Percentiles rank a stretch among this genome's conserved stretches.
Evolutionary conservation across 2,329 filamentous ascomycete species (phyloP).

Genomic region (Massarina eburnea): DNA sequence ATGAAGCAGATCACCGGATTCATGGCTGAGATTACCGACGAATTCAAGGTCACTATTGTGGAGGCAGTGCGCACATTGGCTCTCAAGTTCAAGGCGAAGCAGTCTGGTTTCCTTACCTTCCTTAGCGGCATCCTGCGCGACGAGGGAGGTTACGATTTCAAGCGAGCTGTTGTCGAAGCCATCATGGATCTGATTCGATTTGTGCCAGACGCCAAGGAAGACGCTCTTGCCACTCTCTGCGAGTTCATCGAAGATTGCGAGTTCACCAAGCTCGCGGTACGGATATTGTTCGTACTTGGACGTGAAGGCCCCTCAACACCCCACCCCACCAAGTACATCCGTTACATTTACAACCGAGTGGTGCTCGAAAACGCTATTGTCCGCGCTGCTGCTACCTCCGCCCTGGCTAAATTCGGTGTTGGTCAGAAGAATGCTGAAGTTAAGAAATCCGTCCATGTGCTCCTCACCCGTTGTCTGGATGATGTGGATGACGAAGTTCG

Average conservation of each 20-base stretch:
- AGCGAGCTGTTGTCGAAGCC: conserved; percentile 95
- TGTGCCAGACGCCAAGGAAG: conserved; percentile 80
- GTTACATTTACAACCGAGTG: conserved; percentile 98
- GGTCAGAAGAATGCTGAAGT: conserved; percentile 93
- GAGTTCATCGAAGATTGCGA: conserved; percentile 99
- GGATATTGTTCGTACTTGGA: conserved; percentile 91
- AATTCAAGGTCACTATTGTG: conserved; percentile 99
- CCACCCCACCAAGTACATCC: conserved; percentile 97
- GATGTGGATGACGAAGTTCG: conserved; percentile 97
- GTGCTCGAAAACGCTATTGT: conserved; percentile 97
- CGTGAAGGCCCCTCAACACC: conserved; percentile 93
- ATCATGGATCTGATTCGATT: conserved; percentile 99
- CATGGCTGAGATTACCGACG: conserved; percentile 98
- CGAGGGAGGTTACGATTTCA: conserved; percentile 98
- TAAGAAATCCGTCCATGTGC: conserved; percentile 90
- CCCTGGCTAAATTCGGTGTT: conserved; percentile 94
- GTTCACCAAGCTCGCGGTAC: conserved; percentile 95
- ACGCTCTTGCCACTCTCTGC: conserved; percentile 89
- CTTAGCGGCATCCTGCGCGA: conserved; percentile 94
- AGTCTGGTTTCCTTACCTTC: conserved; percentile 96
- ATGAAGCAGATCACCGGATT: conserved; percentile 99
- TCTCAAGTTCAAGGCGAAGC: conserved; percentile 96
- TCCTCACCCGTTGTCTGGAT: conserved; percentile 90
- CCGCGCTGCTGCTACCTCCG: conserved; percentile 90
- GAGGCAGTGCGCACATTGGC: conserved; percentile 96